Evolutionary conservation across 495 filamentous ascomycete species (phyloP), one percentile per base, ranked within the genome.

Genomic region (Penicillium argentinense): DNA sequence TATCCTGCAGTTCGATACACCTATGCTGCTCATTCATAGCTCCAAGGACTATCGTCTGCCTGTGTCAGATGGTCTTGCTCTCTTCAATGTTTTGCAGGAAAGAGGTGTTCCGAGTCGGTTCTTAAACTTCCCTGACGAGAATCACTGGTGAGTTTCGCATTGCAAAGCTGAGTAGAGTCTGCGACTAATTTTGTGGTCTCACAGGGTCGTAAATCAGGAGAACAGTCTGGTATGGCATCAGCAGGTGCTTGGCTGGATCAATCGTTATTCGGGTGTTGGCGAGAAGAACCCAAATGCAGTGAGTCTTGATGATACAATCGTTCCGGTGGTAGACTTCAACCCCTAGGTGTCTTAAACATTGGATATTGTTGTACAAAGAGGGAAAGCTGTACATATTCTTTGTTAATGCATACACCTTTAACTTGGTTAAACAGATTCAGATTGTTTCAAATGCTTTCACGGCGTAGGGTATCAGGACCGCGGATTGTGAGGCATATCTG

Each of bases 71-170:
- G 74, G 75, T 1, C 49, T 77, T 9, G 49, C 51, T 29, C 43
- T 73, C 13, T 79, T 77, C 57, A 78, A 79, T 51, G 61, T 75
- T 6, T 55, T 77, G 22, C 74, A 78, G 46, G 61, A 67, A 26
- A 62, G 64, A 4, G 74, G 73, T 13, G 65, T 78, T 1, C 83
- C 85, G 17, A 92, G 87, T 59, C 59, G 66, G 1, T 69, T 79
- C 47, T 47, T 83, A 36, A 75, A 71, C 44, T 82, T 82, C 54
- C 71, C 71, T 0, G 71, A 79, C 53, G 77, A 81, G 56, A 63
- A 69, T n/a, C 77, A 80, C 36, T 70, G 67, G 68, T 67, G 51
- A 47, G 63, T 49, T 13, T 17, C 5, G 1, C 17, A 11, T 19
- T 22, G 3, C 18, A 5, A 16, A 19, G 2, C 11, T 5, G 25